Conservation (phyloP, 2,329 filamentous ascomycete genomes). For the Colletotrichum eleusines region DNA sequence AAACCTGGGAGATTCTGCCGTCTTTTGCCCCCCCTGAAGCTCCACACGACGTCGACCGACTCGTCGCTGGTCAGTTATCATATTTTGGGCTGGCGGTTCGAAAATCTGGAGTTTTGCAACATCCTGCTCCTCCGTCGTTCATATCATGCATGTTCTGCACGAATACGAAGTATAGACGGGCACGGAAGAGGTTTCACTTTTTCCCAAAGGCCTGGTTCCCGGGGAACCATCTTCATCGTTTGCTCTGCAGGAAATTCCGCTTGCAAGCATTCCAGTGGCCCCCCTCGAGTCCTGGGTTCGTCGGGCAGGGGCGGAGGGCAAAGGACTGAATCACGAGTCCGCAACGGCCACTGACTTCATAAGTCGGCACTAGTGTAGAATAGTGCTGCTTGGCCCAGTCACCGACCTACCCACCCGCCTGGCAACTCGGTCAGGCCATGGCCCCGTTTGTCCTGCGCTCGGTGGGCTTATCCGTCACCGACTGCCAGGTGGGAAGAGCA, state of each 20-base stretch:
- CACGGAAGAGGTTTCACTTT: constrained; percentile 5
- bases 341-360: constrained; percentile 15
- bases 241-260: constrained; percentile 11
- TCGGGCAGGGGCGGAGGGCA: background rate
- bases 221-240: constrained; percentile 25
- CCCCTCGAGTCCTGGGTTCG: background rate
- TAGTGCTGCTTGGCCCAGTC: background rate
- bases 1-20: background rate
- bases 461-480: constrained; percentile 6
- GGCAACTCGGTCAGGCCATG: background rate
- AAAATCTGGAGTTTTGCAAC: background rate
- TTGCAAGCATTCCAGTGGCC: background rate
- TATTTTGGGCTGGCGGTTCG: background rate
- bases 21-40: background rate
- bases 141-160: background rate
- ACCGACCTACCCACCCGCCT: background rate
- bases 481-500: constrained; percentile 6
- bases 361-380: background rate
- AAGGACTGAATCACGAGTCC: background rate
- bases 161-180: background rate
- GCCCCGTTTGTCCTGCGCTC: background rate
- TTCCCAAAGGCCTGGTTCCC: constrained; percentile 33
- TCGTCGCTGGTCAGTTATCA: constrained; percentile 1
- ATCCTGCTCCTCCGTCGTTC: background rate
- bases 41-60: constrained; percentile 11